Conservation (phyloP, 352 stramenopile genomes). For the Pythium aristosporum region DNA sequence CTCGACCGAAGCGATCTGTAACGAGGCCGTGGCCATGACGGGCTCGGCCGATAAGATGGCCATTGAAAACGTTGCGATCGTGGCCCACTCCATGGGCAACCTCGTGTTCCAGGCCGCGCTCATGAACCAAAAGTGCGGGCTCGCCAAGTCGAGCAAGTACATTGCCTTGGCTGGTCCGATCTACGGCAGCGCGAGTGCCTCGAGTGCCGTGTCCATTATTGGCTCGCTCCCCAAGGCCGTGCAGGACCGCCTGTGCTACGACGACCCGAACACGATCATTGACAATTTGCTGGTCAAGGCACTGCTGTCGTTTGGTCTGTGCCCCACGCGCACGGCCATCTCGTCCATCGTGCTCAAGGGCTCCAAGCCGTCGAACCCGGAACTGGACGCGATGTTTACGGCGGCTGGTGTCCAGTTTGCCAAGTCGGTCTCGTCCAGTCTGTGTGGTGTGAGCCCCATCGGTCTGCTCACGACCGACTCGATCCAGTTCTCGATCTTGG, state of each 20-base stretch:
- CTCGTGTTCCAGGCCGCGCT: conserved; percentile 31
- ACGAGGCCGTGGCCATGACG: conserved; percentile 13
- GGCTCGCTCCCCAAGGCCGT: conserved; percentile 14
- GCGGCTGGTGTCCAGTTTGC: conserved; percentile 4
- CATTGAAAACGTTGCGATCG: conserved; percentile 33
- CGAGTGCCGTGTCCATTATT: conserved; percentile 18
- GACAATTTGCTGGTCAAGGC: conserved; percentile 13
- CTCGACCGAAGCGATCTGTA: conserved; percentile 24
- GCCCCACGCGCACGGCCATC: conserved; percentile 7
- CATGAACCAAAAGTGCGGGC: conserved; percentile 28
- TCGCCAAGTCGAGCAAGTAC: conserved; percentile 36
- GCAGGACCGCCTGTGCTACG: conserved; percentile 21
- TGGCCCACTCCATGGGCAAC: conserved; percentile 56
- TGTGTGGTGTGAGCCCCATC: conserved; percentile 33
- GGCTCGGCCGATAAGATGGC: conserved; percentile 9
- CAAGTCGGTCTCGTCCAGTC: conserved; percentile 10
- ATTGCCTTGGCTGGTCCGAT: conserved; percentile 41
- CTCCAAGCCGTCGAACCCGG: conserved; percentile 6
- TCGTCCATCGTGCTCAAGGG: conserved; percentile 10
- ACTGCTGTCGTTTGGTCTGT: conserved; percentile 15
- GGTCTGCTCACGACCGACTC: conserved; percentile 29
- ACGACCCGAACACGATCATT: conserved; percentile 11
- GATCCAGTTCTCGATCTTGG: conserved; percentile 20
- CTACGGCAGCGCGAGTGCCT: conserved; percentile 30
- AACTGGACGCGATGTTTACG: conserved; percentile 19